phyloP scores from a whole-genome alignment of 805 yeast species.

The Candida insectorum region DNA sequence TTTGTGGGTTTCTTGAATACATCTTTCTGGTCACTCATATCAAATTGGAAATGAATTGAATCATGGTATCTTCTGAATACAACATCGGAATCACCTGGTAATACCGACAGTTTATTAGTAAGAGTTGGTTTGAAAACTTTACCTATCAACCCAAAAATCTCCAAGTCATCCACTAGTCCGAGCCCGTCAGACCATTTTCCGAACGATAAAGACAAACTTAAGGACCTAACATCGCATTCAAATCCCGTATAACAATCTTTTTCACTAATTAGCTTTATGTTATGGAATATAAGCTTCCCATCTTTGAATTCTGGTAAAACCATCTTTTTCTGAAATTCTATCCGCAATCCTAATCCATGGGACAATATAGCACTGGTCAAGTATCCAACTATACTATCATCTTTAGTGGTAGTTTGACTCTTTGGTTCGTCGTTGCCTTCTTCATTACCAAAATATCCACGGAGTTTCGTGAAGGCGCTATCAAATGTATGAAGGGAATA shows the following conservation, averaged over 20 bases:
- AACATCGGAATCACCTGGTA: conserved; percentile 4
- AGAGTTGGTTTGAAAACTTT: conserved; percentile 17
- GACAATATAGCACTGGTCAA: conserved; percentile 35
- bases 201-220: conserved; percentile 46
- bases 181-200: conserved; percentile 55
- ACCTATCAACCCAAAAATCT: conserved; percentile 48
- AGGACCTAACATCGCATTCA: conserved; percentile 36
- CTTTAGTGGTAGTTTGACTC: conserved; percentile 7
- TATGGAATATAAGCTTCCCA: conserved; percentile 47
- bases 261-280: conserved; percentile 25
- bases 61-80: conserved; percentile 24
- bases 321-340: conserved; percentile 36
- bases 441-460: conserved; percentile 16
- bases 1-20: conserved; percentile 3
- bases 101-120: background rate
- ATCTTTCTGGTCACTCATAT: conserved; percentile 25
- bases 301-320: conserved; percentile 44
- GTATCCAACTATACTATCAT: conserved; percentile 28
- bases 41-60: conserved; percentile 29
- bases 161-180: conserved; percentile 49
- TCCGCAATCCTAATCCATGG: conserved; percentile 34
- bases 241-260: conserved; percentile 17
- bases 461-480: conserved; percentile 19
- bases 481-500: conserved; percentile 41
- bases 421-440: conserved; percentile 12